Conservation (phyloP, 305 asterid species). For the Salvia sclarea region DNA sequence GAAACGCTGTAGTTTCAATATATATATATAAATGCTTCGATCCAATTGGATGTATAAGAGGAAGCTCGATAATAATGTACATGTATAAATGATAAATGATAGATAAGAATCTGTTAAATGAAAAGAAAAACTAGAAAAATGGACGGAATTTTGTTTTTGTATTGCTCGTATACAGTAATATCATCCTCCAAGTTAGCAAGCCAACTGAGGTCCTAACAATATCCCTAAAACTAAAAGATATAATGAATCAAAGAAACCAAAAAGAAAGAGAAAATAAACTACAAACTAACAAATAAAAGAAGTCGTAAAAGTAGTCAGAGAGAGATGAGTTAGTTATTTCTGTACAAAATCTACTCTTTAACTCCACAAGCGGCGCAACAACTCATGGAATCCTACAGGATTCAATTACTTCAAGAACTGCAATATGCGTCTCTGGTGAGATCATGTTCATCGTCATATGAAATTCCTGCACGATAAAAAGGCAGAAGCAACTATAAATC, state of each 20-base stretch:
- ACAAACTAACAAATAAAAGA: background rate
- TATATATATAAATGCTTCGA: too few species aligned
- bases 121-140: background rate
- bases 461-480: constrained; percentile 55
- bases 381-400: constrained; percentile 62
- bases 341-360: constrained; percentile 19
- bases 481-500: background rate
- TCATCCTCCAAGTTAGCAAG: constrained; percentile 22
- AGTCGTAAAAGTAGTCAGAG: background rate
- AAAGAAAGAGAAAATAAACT: background rate
- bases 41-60: too few species aligned
- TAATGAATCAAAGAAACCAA: constrained; percentile 23
- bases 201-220: background rate
- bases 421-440: constrained; percentile 68
- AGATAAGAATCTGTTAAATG: background rate
- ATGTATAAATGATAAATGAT: too few species aligned
- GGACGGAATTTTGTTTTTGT: background rate
- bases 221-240: background rate
- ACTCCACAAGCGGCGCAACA: background rate
- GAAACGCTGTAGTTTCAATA: too few species aligned
- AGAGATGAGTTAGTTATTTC: background rate
- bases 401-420: constrained; percentile 88
- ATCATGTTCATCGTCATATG: constrained; percentile 80
- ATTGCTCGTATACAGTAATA: constrained; percentile 23
- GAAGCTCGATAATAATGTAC: too few species aligned